Conservation (phyloP, 257 asterid genomes). For the Capsicum pubescens region DNA sequence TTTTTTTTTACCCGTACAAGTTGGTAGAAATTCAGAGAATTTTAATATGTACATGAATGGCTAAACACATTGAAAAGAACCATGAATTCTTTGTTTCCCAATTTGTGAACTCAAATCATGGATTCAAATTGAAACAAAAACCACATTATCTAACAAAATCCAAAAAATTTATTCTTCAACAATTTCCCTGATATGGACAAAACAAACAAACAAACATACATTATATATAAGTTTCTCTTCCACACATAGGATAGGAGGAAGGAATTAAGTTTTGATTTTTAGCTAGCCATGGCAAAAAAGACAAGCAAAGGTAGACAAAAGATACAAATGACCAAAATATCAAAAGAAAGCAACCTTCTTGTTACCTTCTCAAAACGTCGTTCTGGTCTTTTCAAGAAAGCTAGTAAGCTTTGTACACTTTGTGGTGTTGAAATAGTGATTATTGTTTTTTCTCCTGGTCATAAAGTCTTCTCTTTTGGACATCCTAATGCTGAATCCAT, state of each 20-base stretch:
- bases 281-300: slow-evolving; percentile 37
- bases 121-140: neutral
- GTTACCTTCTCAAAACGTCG: slow-evolving; percentile 60
- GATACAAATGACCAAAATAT: slow-evolving; percentile 54
- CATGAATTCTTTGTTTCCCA: slow-evolving; percentile 8
- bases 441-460: slow-evolving; percentile 49
- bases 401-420: slow-evolving; percentile 44
- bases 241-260: slow-evolving; percentile 2
- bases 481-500: slow-evolving; percentile 47
- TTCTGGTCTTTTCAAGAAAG: slow-evolving; percentile 55
- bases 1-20: neutral
- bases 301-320: slow-evolving; percentile 50
- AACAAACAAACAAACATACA: neutral
- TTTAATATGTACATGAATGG: neutral
- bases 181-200: neutral
- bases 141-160: neutral
- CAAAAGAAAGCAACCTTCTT: slow-evolving; percentile 49
- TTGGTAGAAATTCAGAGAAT: neutral
- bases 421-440: slow-evolving; percentile 50
- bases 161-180: neutral
- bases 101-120: slow-evolving; percentile 1
- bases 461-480: slow-evolving; percentile 51
- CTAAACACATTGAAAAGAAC: neutral
- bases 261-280: neutral
- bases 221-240: neutral